A percentile compares a stretch with the other conserved stretches of the same genome.
Conservation (phyloP, 2,329 filamentous ascomycete species). For the Stachybotrys echinatus region DNA sequence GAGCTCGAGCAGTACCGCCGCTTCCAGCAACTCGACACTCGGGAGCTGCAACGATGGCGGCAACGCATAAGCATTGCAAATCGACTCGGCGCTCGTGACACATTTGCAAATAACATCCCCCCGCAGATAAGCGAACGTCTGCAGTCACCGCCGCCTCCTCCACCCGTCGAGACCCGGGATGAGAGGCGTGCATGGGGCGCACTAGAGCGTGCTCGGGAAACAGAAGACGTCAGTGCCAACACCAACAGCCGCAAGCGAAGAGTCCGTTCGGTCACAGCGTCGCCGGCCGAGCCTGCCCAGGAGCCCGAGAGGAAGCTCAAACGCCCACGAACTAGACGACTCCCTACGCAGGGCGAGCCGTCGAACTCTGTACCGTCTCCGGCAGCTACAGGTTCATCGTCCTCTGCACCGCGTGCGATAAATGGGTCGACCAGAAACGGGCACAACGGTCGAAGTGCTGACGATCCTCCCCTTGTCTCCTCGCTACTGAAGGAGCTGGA, state of each 20-base stretch:
- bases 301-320: conserved; percentile 82
- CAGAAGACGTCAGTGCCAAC: conserved; percentile 43
- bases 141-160: conserved; percentile 49
- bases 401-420: conserved; percentile 16
- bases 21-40: conserved; percentile 50
- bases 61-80: conserved; percentile 77
- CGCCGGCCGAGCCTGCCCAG: conserved; percentile 61
- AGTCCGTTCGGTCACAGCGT: conserved; percentile 61
- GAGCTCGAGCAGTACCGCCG: conserved; percentile 56
- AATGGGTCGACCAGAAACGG: conserved; percentile 16
- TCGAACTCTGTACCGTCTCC: conserved; percentile 35
- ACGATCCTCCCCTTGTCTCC: conserved; percentile 74
- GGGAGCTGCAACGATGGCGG: conserved; percentile 70
- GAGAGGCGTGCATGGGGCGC: conserved; percentile 85
- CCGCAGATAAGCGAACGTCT: conserved; percentile 56
- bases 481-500: conserved; percentile 88
- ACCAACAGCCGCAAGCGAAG: conserved; percentile 68
- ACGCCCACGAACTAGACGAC: conserved; percentile 72
- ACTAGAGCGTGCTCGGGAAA: conserved; percentile 77
- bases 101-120: conserved; percentile 61
- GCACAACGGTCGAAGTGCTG: conserved; percentile 18
- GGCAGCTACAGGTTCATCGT: conserved; percentile 16
- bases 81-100: conserved; percentile 67
- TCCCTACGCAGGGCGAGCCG: conserved; percentile 42
- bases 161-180: conserved; percentile 64